phyloP scores from a whole-genome alignment of 371 early-diverging fungal genomes.

The Apophysomyces sp. region DNA sequence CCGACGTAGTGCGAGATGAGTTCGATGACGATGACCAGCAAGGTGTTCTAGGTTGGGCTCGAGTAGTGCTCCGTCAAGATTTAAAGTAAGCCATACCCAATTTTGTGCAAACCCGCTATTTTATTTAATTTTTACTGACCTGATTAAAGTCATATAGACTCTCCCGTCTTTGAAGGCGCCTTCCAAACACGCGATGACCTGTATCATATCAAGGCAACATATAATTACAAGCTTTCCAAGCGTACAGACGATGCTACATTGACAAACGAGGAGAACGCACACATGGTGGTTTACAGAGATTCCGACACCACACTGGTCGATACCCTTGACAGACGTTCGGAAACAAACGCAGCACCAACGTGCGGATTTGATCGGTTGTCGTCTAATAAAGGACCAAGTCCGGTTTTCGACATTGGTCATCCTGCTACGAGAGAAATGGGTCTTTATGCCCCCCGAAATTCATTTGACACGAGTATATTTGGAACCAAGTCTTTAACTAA shows the following conservation, averaged over 20 bases:
- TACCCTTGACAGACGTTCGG: constrained; percentile 5
- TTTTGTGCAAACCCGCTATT: neutral
- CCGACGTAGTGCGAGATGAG: constrained; percentile 31
- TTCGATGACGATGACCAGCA: constrained; percentile 24
- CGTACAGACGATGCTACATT: constrained; percentile 59
- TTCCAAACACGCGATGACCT: constrained; percentile 61
- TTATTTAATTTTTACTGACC: constrained; percentile 14
- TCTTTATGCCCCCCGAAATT: neutral
- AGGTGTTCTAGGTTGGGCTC: constrained; percentile 67
- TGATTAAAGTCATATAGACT: constrained; percentile 13
- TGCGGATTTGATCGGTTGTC: constrained; percentile 37
- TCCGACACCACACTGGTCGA: constrained; percentile 52
- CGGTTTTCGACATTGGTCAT: neutral
- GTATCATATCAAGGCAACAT: constrained; percentile 61
- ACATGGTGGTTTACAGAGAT: constrained; percentile 69
- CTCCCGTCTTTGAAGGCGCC: constrained; percentile 65
- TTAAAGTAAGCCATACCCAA: constrained; percentile 24
- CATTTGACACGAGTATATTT: constrained; percentile 4
- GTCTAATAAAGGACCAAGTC: neutral
- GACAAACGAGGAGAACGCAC: constrained; percentile 4
- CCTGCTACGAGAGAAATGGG: constrained; percentile 2
- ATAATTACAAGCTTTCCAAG: constrained; percentile 60
- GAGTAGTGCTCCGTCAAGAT: constrained; percentile 62
- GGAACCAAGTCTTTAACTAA: constrained; percentile 21
- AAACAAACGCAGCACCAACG: constrained; percentile 1